Evolutionary conservation across 1,139 yeast genomes (phyloP).

Genomic region (Geotrichum klebahnii): DNA sequence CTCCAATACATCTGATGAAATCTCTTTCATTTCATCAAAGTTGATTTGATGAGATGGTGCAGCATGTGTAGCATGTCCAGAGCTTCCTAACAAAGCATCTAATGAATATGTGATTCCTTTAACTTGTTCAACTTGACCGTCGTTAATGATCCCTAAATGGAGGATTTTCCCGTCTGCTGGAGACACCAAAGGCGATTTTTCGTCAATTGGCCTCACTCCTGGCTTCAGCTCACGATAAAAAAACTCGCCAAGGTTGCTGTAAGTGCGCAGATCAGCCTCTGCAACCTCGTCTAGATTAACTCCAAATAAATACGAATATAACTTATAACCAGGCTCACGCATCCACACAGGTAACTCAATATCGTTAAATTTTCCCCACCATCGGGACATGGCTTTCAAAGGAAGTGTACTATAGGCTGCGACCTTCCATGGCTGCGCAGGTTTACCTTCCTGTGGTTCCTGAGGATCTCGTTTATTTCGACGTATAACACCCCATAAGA

Average conservation of each 20-base stretch:
- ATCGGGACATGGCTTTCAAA: conserved; percentile 78
- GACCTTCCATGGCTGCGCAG: conserved; percentile 79
- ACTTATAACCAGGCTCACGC: conserved; percentile 71
- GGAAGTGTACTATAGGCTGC: conserved; percentile 90
- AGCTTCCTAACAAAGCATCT: conserved; percentile 73
- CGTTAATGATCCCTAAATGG: conserved; percentile 73
- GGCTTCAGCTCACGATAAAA: conserved; percentile 79
- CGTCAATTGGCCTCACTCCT: conserved; percentile 71
- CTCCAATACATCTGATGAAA: conserved; percentile 37
- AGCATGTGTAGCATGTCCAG: conserved; percentile 44
- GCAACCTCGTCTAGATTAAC: conserved; percentile 88
- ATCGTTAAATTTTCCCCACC: conserved; percentile 91
- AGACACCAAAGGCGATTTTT: conserved; percentile 60
- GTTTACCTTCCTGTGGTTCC: conserved; percentile 34
- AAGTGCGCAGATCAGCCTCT: conserved; percentile 71
- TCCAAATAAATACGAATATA: conserved; percentile 78
- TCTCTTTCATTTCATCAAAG: conserved; percentile 34
- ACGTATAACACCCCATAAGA: conserved; percentile 22
- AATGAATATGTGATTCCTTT: conserved; percentile 92
- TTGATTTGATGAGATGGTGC: conserved; percentile 59
- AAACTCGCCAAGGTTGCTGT: conserved; percentile 79
- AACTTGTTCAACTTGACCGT: conserved; percentile 90
- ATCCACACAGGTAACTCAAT: conserved; percentile 83
- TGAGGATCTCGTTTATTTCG: conserved; percentile 16
- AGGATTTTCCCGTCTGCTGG: conserved; percentile 93